phyloP scores from a whole-genome alignment of 805 yeast species.

The Barnettozyma wickerhamii region DNA sequence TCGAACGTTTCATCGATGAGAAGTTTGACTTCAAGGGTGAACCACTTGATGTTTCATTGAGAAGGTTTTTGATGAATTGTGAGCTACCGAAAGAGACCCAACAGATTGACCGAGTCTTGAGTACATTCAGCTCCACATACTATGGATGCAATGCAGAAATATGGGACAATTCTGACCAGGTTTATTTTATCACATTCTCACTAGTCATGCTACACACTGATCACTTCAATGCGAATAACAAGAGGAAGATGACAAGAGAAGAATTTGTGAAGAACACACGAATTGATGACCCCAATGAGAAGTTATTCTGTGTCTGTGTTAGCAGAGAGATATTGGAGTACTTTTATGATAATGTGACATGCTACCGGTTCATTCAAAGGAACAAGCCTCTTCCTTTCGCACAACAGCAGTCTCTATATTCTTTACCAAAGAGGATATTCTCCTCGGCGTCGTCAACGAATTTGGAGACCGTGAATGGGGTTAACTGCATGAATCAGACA shows the following conservation, averaged over 20 bases:
- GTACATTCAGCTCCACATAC: slow-evolving; percentile 51
- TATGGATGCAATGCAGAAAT: slow-evolving; percentile 22
- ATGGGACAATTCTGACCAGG: slow-evolving; percentile 43
- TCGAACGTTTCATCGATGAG: slow-evolving; percentile 24
- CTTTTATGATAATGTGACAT: slow-evolving; percentile 63
- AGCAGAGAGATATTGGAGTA: slow-evolving; percentile 47
- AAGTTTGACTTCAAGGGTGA: slow-evolving; percentile 46
- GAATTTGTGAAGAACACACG: slow-evolving; percentile 53
- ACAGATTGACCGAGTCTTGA: slow-evolving; percentile 67
- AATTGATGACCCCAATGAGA: slow-evolving; percentile 24
- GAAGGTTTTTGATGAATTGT: slow-evolving; percentile 53
- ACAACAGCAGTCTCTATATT: slow-evolving; percentile 10
- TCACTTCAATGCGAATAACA: slow-evolving; percentile 61
- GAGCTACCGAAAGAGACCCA: slow-evolving; percentile 70
- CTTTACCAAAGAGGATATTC: slow-evolving; percentile 22
- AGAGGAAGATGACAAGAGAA: slow-evolving; percentile 57
- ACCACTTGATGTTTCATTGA: slow-evolving; percentile 62
- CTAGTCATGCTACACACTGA: slow-evolving; percentile 73
- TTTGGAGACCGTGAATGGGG: slow-evolving; percentile 12
- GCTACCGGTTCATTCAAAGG: slow-evolving; percentile 49
- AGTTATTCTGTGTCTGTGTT: slow-evolving; percentile 23
- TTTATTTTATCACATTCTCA: slow-evolving; percentile 60
- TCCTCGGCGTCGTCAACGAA: slow-evolving; percentile 23
- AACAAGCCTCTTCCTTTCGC: slow-evolving; percentile 25
- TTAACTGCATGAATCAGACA: slow-evolving; percentile 6